phyloP scores from a whole-genome alignment of 2,329 filamentous ascomycete species.

The Colletotrichum sp. region DNA sequence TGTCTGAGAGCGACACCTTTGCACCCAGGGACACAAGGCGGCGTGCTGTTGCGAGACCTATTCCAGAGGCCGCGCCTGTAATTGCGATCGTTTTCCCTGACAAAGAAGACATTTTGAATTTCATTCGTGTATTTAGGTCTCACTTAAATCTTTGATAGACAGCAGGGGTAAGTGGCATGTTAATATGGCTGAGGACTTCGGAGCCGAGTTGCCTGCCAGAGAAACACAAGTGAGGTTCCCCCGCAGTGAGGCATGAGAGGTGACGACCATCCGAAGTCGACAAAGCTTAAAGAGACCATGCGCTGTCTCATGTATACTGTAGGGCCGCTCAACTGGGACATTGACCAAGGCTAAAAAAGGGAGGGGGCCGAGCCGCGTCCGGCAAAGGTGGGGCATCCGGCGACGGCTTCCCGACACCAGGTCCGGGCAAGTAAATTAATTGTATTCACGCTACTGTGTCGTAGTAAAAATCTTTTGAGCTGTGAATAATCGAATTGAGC shows the following conservation, averaged over 20 bases:
- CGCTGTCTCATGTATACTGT: background rate
- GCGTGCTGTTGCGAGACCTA: constrained; percentile 51
- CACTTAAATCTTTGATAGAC: background rate
- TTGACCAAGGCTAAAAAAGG: background rate
- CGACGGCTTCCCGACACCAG: background rate
- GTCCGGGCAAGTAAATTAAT: background rate
- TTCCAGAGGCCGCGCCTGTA: constrained; percentile 53
- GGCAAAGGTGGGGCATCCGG: background rate
- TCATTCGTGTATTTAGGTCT: background rate
- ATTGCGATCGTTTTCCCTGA: constrained; percentile 49
- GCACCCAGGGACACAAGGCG: constrained; percentile 48
- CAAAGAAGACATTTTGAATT: constrained; percentile 1
- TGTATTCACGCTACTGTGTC: background rate
- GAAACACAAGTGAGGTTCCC: background rate
- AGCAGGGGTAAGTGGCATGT: background rate
- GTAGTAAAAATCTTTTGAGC: no score
- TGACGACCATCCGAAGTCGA: background rate
- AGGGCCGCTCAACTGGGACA: background rate
- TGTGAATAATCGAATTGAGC: no score
- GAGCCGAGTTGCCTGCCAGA: background rate
- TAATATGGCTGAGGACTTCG: background rate
- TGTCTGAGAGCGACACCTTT: constrained; percentile 51
- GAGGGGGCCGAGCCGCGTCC: background rate
- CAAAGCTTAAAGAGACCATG: background rate
- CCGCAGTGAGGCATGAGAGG: background rate